Evolutionary conservation across 257 asterid genomes (phyloP), one percentile per base, ranked within the genome.

Genomic region (Craterostigma plantagineum): DNA sequence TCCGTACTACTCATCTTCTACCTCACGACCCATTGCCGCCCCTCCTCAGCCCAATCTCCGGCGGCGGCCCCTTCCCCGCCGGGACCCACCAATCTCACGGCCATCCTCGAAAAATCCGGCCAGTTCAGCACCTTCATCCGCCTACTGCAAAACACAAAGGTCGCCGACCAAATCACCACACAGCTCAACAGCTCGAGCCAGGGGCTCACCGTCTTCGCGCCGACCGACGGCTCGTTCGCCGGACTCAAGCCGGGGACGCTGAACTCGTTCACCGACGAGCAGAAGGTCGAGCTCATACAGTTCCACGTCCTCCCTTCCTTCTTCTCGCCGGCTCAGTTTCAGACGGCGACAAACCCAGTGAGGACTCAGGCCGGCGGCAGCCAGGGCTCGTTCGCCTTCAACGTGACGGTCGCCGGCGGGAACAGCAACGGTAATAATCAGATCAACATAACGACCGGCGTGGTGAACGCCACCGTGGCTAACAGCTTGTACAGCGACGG

Each of bases 301-400:
- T 73, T 68, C 60, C 78, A 71, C 35, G 59, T 63, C 46, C 57
- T 77, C 42, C 73, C 81, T n/a, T 48, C 79, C 14, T 64, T 52
- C 48, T 51, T 58, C 55, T 59, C 79, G 5, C 8, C 61, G 10
- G 33, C 72, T 0, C 76, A 66, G 47, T 76, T 76, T 63, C 70
- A 72, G 49, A 72, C 82, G 7, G 63, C 59, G 0, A 76, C 74
- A 49, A 62, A 72, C 33, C 90, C 91, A 0, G 14, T 77, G 13
- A 50, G 69, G 15, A 73, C 91, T 0, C 75, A 77, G 7, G 84
- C 80, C 8, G 81, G 83, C 7, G 83, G 73, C 14, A 61, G 56
- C 23, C 53, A 70, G 10, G 72, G 84, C 14, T 49, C 68, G 17
- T 77, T 61, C 47, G 68, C 70, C 0, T 5, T 74, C 33, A 73